Evolutionary conservation across 2,329 filamentous ascomycete species (phyloP), one percentile per base, ranked within the genome.

Genomic region (Saccharata proteae): DNA sequence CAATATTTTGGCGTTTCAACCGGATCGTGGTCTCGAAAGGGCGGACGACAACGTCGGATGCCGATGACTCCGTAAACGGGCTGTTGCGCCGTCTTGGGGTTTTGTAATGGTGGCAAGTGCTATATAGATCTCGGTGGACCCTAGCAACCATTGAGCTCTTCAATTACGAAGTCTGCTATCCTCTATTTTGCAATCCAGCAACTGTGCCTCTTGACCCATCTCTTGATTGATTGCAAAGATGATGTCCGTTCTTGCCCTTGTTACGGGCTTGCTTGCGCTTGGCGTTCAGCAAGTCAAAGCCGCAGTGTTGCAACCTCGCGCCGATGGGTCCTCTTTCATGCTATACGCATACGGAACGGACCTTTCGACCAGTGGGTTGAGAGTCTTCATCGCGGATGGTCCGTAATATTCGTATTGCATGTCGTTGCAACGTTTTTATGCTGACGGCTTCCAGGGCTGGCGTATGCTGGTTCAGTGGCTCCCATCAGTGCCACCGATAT

Each of bases 311-410:
- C 29, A 25, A 23, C 27, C 32, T 3, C 21, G 32, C 10, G 32
- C 32, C 12, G 27, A 30, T 16, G n/a, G n/a, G n/a, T n/a, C n/a
- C n/a, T 20, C 21, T 7, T 47, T 50, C 37, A 38, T 31, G 16
- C 40, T 55, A 9, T 55, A 48, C 36, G 48, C 43, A 8, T 55
- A 56, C 35, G 46, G 49, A 9, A 41, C 23, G 2, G 30, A 39
- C 10, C 38, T 47, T 6, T n/a, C n/a, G n/a, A 47, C 26, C n/a
- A 25, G 43, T 14, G 52, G 52, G 9, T 38, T 49, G 4, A 38
- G 40, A 12, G 26, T 55, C 24, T 53, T 51, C 37, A 52, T 53
- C 32, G 46, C 44, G 10, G 49, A 54, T 39, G 51, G 54, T 54
- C 33, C 40, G 46, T 33, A 20, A 14, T 23, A 22, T 17, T 8